Percentiles rank a stretch among this genome's conserved stretches.
Conservation (phyloP, 73 alveolate genomes). For the Paramecium caudatum region DNA sequence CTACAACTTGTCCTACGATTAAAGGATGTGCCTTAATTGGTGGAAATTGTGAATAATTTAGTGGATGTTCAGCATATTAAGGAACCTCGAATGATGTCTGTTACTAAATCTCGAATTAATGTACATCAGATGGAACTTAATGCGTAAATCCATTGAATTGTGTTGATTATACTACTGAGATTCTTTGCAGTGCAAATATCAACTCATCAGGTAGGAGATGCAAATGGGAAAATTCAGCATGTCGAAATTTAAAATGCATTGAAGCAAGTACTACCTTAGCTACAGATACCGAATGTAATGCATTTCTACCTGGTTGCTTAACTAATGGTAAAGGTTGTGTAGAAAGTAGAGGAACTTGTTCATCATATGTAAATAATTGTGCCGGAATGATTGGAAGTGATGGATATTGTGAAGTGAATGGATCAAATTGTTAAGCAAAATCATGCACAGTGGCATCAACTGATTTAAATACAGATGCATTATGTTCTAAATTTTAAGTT, state of each 20-base stretch:
- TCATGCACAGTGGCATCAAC: conserved; percentile 42
- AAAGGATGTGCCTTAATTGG: neutral
- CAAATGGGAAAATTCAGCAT: neutral
- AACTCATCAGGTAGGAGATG: conserved; percentile 40
- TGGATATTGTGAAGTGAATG: conserved; percentile 6
- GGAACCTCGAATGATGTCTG: conserved; percentile 25
- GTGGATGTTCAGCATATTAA: conserved; percentile 34
- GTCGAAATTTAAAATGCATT: conserved; percentile 7
- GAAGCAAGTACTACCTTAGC: conserved; percentile 27
- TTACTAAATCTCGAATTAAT: neutral
- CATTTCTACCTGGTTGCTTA: conserved; percentile 12
- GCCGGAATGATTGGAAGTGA: conserved; percentile 51
- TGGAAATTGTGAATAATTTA: neutral
- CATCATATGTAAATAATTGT: neutral
- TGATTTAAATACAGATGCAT: conserved; percentile 26
- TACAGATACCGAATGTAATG: conserved; percentile 31
- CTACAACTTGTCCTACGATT: neutral
- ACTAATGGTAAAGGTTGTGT: conserved; percentile 69
- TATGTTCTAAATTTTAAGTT: conserved; percentile 10
- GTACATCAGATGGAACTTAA: conserved; percentile 65
- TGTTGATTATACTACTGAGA: neutral
- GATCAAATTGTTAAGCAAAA: neutral
- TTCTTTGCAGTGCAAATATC: conserved; percentile 17
- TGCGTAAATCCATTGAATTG: conserved; percentile 37
- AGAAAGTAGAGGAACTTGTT: neutral